Conservation (phyloP, 306 rosid species). For the Vigna angularis region DNA sequence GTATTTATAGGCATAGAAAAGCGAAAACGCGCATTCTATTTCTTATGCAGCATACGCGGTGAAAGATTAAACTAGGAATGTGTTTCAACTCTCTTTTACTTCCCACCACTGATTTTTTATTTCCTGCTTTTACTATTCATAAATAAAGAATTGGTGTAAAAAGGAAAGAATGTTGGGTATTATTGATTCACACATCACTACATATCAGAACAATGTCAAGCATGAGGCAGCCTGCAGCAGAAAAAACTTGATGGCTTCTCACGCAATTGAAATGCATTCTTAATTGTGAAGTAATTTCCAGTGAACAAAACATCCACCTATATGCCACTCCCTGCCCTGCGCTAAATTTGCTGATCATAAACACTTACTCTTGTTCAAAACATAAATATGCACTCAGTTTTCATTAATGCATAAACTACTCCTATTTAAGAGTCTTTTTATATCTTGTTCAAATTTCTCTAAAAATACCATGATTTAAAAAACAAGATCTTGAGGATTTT, state of each 20-base stretch:
- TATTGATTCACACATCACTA: conserved; percentile 1
- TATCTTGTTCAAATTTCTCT: too few relatives aligned
- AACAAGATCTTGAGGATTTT: too few relatives aligned
- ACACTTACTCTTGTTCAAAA: background rate
- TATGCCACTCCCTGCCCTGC: background rate
- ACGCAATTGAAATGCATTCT: background rate
- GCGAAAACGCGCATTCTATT: conserved; percentile 47
- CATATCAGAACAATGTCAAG: background rate
- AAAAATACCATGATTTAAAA: too few relatives aligned
- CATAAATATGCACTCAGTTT: background rate
- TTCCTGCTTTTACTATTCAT: background rate
- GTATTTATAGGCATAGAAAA: conserved; percentile 40
- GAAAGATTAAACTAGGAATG: background rate
- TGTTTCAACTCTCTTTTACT: background rate
- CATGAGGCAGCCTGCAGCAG: background rate
- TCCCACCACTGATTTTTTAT: background rate
- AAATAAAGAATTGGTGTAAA: background rate
- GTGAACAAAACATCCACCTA: background rate
- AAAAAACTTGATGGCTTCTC: background rate
- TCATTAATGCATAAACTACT: too few relatives aligned
- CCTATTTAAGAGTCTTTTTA: too few relatives aligned
- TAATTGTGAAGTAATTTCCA: background rate
- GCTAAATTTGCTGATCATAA: background rate
- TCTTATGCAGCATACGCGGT: conserved; percentile 25
- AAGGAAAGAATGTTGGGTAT: background rate